Percentiles rank a stretch among this genome's conserved stretches.
Evolutionary conservation across 192 early-diverging fungal species (phyloP).

Genomic region (Podila horticola): DNA sequence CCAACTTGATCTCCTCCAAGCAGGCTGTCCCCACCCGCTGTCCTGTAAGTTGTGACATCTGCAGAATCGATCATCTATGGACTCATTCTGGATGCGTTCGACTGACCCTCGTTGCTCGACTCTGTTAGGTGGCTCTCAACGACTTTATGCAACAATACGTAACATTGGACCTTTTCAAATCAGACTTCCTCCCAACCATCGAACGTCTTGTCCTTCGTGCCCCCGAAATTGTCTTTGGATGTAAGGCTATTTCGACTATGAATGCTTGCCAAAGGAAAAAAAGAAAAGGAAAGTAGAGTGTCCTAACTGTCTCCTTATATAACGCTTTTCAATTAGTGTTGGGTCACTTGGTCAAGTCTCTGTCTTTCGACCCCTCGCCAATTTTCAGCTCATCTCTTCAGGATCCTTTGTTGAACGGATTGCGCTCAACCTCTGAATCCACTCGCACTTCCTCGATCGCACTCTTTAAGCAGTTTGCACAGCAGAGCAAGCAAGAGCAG

Average conservation of each 20-base stretch:
- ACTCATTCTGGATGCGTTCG: conserved; percentile 14
- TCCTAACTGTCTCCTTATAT: background rate
- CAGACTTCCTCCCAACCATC: conserved; percentile 69
- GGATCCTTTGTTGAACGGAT: conserved; percentile 70
- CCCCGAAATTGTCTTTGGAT: conserved; percentile 80
- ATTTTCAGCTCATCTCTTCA: conserved; percentile 71
- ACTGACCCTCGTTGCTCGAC: conserved; percentile 7
- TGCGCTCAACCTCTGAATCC: conserved; percentile 72
- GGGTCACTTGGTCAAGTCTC: conserved; percentile 56
- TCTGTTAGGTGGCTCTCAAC: conserved; percentile 56
- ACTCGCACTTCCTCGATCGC: conserved; percentile 65
- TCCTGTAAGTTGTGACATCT: conserved; percentile 48
- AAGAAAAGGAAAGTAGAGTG: background rate
- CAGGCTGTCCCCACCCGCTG: conserved; percentile 53
- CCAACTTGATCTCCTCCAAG: conserved; percentile 65
- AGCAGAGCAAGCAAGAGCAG: conserved; percentile 54
- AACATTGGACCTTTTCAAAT: conserved; percentile 61
- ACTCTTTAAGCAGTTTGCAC: conserved; percentile 69
- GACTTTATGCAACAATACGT: conserved; percentile 70
- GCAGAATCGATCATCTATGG: background rate
- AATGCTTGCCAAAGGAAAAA: background rate
- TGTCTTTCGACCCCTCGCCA: conserved; percentile 69
- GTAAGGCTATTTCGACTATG: conserved; percentile 29
- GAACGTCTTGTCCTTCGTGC: conserved; percentile 85
- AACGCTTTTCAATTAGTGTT: conserved; percentile 55